Evolutionary conservation across 2,329 filamentous ascomycete genomes (phyloP).

Genomic region (Canariomyces notabilis): DNA sequence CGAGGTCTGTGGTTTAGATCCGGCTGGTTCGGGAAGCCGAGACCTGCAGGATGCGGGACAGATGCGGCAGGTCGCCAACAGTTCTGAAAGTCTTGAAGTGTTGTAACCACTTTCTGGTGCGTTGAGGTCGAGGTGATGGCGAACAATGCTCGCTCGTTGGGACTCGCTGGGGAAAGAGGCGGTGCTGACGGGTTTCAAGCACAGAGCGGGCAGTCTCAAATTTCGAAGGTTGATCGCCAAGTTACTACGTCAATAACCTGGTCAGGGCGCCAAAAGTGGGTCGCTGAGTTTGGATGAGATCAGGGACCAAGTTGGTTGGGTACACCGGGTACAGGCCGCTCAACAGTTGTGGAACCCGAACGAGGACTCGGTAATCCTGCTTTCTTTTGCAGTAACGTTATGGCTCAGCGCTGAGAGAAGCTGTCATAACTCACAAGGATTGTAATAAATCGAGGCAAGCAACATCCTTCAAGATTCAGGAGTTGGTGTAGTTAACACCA

Average conservation of each 20-base stretch:
- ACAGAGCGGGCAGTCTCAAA: conserved; percentile 15
- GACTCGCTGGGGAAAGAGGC: not conserved
- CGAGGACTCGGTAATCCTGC: too few relatives aligned
- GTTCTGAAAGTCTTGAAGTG: not conserved
- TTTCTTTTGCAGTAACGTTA: too few relatives aligned
- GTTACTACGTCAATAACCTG: conserved; percentile 25
- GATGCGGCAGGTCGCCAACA: not conserved
- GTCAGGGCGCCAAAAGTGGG: conserved; percentile 10
- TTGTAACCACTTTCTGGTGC: not conserved
- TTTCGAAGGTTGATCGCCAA: conserved; percentile 20
- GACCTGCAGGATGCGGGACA: not conserved
- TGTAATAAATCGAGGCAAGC: too few relatives aligned
- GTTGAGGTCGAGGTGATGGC: not conserved
- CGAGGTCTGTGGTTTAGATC: not conserved
- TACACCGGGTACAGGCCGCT: too few relatives aligned
- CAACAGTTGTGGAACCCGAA: too few relatives aligned
- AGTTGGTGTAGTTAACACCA: too few relatives aligned
- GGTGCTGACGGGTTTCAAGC: not conserved
- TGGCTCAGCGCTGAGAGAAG: too few relatives aligned
- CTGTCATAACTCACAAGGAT: too few relatives aligned
- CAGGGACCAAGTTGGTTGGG: not conserved
- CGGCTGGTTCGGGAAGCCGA: not conserved
- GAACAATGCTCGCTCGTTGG: not conserved
- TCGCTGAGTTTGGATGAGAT: not conserved
- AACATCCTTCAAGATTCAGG: too few relatives aligned